Conservation (phyloP, 352 stramenopile species). For the Pythium dissimile region DNA sequence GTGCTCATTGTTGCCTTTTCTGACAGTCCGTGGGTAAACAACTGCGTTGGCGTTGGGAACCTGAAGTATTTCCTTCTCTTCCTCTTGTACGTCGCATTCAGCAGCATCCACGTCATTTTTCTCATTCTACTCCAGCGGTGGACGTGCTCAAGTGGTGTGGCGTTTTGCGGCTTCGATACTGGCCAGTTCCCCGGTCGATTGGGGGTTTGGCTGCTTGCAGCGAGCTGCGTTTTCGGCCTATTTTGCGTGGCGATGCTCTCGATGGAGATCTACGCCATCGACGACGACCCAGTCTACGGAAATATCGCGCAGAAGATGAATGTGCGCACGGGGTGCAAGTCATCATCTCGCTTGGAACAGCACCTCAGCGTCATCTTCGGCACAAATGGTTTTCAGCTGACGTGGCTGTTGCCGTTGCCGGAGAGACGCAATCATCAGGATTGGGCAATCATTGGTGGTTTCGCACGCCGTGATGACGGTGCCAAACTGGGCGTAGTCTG, state of each 20-base stretch:
- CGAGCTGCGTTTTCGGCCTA: constrained; percentile 64
- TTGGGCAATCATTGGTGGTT: constrained; percentile 41
- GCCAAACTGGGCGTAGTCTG: neutral
- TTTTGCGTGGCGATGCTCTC: constrained; percentile 74
- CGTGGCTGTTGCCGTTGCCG: constrained; percentile 60
- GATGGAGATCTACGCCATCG: constrained; percentile 80
- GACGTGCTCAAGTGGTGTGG: constrained; percentile 34
- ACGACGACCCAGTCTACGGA: constrained; percentile 40
- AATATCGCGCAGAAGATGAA: constrained; percentile 52
- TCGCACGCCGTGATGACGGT: neutral
- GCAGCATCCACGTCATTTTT: constrained; percentile 48
- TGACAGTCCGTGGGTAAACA: constrained; percentile 82
- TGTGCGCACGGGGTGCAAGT: constrained; percentile 55
- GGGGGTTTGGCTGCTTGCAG: constrained; percentile 62
- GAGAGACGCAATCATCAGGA: constrained; percentile 46
- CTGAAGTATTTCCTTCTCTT: constrained; percentile 80
- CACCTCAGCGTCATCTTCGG: constrained; percentile 76
- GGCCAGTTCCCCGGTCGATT: constrained; percentile 56
- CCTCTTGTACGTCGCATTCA: constrained; percentile 68
- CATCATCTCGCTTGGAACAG: constrained; percentile 50
- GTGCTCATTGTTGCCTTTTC: neutral
- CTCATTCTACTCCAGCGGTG: constrained; percentile 51
- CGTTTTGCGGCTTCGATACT: constrained; percentile 57
- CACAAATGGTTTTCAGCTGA: constrained; percentile 58
- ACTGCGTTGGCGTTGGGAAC: constrained; percentile 81